phyloP scores from a whole-genome alignment of 2,329 filamentous ascomycete genomes.

The Penicillium sp. region DNA sequence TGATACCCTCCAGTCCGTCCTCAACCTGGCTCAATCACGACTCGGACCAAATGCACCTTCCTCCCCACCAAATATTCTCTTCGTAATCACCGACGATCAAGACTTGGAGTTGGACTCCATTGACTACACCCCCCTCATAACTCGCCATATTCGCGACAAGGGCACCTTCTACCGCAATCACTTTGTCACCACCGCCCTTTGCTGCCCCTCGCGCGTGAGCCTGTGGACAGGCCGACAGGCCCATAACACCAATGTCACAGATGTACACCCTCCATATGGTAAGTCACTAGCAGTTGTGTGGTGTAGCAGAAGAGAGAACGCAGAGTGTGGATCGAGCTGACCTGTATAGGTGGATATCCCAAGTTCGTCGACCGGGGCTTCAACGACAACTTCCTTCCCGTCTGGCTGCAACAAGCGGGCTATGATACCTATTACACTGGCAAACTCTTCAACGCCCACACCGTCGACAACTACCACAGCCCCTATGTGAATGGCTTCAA shows the following conservation, averaged over 20 bases:
- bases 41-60: background rate
- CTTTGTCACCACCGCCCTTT: constrained; percentile 69
- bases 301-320: too few species aligned
- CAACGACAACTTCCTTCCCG: constrained; percentile 55
- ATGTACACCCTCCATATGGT: constrained; percentile 59
- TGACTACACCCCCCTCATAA: constrained; percentile 62
- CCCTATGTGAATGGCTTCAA: constrained; percentile 44
- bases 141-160: constrained; percentile 60
- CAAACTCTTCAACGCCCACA: constrained; percentile 61
- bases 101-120: constrained; percentile 66
- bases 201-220: constrained; percentile 69
- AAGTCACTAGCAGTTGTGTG: too few species aligned
- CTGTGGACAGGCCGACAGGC: constrained; percentile 69
- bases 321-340: too few species aligned
- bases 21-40: constrained; percentile 6
- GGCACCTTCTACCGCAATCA: constrained; percentile 66
- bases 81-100: constrained; percentile 72
- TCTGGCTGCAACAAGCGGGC: constrained; percentile 57
- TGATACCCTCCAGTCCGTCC: constrained; percentile 14
- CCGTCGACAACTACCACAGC: constrained; percentile 52
- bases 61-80: constrained; percentile 61
- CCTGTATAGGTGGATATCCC: constrained; percentile 46
- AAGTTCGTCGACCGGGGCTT: constrained; percentile 57
- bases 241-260: constrained; percentile 73
- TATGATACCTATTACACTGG: constrained; percentile 61